Percentiles rank a stretch among this genome's conserved stretches.
phyloP scores from a whole-genome alignment of 2,329 filamentous ascomycete species.

The Penicillium brevicompactum region DNA sequence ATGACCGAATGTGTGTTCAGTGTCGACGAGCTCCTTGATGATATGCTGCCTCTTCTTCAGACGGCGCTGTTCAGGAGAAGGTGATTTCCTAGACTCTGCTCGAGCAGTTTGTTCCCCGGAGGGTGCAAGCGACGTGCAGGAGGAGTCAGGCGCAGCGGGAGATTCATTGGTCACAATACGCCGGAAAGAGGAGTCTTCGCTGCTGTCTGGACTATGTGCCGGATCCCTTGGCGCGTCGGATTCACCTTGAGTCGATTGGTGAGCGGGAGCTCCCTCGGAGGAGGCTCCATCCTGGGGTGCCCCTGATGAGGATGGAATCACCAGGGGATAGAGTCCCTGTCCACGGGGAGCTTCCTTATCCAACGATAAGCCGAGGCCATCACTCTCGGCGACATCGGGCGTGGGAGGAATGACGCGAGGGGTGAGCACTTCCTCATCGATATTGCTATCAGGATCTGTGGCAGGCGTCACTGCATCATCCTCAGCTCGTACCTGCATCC shows the following conservation, averaged over 20 bases:
- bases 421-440: constrained; percentile 30
- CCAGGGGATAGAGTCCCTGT: background rate
- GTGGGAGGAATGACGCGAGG: constrained; percentile 25
- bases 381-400: constrained; percentile 22
- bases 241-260: background rate
- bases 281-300: background rate
- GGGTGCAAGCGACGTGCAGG: constrained; percentile 39
- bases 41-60: constrained; percentile 79
- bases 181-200: constrained; percentile 41
- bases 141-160: constrained; percentile 37
- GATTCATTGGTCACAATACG: constrained; percentile 33
- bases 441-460: constrained; percentile 22
- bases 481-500: constrained; percentile 49
- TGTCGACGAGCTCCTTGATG: constrained; percentile 90
- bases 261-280: background rate
- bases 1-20: constrained; percentile 84
- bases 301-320: background rate
- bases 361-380: constrained; percentile 49
- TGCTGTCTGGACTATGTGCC: constrained; percentile 34
- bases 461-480: constrained; percentile 44
- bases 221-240: constrained; percentile 18
- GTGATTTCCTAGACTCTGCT: constrained; percentile 28
- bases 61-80: constrained; percentile 51
- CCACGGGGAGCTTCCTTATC: constrained; percentile 35
- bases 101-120: constrained; percentile 30